These are phyloP conservation scores for Dactylellina leptospora DNA, from an alignment of 2,329 filamentous ascomycete species.

Conservation along the genomic window DNA sequence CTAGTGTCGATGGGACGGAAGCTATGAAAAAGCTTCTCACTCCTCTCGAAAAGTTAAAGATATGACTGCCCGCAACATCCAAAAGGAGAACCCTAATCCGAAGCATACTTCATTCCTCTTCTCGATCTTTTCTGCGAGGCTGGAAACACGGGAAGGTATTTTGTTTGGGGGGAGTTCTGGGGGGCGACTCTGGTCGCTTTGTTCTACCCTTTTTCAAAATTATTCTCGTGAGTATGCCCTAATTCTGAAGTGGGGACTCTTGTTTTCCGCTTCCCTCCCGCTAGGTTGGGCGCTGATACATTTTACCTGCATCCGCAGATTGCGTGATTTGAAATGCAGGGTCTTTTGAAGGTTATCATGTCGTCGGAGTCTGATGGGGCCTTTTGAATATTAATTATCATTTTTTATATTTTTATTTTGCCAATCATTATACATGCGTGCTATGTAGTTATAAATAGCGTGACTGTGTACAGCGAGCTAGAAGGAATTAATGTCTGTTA, in stretches of 20 bases:
- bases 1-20: constrained; percentile 26
- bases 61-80: constrained; percentile 4
- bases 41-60: constrained; percentile 36
- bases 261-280: not conserved
- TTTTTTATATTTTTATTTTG: constrained; percentile 26
- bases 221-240: constrained; percentile 45
- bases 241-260: constrained; percentile 21
- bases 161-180: not conserved
- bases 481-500: constrained; percentile 4
- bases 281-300: not conserved
- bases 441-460: constrained; percentile 6
- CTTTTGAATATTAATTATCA: constrained; percentile 6
- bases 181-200: constrained; percentile 9
- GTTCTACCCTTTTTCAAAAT: constrained; percentile 4
- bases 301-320: constrained; percentile 15
- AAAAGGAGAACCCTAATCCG: not conserved
- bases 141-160: constrained; percentile 4
- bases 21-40: constrained; percentile 49
- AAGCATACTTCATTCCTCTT: constrained; percentile 5
- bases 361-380: constrained; percentile 1
- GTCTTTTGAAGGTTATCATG: constrained; percentile 1
- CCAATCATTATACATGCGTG: constrained; percentile 2
- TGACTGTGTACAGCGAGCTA: constrained; percentile 7
- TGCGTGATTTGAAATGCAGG: constrained; percentile 23
- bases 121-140: constrained; percentile 5